These are phyloP conservation scores for Yamadazyma dendronema DNA, from an alignment of 1,139 yeast species.

Conservation along the genomic window DNA sequence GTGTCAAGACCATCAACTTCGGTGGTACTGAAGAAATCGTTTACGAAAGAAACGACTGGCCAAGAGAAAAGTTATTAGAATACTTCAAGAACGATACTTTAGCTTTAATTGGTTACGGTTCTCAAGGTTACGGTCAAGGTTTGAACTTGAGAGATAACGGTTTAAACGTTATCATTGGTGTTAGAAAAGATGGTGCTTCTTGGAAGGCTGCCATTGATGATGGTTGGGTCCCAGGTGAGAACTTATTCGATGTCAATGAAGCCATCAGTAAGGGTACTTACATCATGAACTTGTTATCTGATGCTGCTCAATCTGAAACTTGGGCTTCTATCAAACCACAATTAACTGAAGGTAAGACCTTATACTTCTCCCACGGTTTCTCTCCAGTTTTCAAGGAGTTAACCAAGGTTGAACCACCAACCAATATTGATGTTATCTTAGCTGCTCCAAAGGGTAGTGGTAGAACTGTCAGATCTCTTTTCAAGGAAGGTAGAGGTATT, in stretches of 20 bases:
- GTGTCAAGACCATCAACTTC: conserved; percentile 93
- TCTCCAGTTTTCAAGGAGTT: conserved; percentile 98
- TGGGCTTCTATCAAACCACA: conserved; percentile 86
- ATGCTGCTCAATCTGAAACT: conserved; percentile 99
- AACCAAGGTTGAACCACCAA: conserved; percentile 95
- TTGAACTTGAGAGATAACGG: conserved; percentile 99
- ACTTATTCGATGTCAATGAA: conserved; percentile 90
- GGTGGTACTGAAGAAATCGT: conserved; percentile 95
- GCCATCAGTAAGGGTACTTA: conserved; percentile 91
- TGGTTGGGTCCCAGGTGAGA: conserved; percentile 99
- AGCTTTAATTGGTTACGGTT: conserved; percentile 98
- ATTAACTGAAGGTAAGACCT: conserved; percentile 94
- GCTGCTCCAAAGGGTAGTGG: conserved; percentile 99
- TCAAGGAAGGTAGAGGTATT: conserved; percentile 99
- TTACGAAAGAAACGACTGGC: conserved; percentile 99
- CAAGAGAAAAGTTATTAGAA: conserved; percentile 90
- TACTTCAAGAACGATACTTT: conserved; percentile 97
- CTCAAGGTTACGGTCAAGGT: conserved; percentile 99
- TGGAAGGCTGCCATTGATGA: conserved; percentile 99
- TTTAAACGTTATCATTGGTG: conserved; percentile 95
- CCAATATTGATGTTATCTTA: conserved; percentile 91
- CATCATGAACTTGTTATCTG: conserved; percentile 96
- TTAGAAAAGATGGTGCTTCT: conserved; percentile 96
- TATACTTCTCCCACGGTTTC: conserved; percentile 99
- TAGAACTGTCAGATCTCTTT: conserved; percentile 97